Evolutionary conservation across 352 stramenopile species (phyloP), one percentile per base, ranked within the genome.

Genomic region (Pythium sukuiense): DNA sequence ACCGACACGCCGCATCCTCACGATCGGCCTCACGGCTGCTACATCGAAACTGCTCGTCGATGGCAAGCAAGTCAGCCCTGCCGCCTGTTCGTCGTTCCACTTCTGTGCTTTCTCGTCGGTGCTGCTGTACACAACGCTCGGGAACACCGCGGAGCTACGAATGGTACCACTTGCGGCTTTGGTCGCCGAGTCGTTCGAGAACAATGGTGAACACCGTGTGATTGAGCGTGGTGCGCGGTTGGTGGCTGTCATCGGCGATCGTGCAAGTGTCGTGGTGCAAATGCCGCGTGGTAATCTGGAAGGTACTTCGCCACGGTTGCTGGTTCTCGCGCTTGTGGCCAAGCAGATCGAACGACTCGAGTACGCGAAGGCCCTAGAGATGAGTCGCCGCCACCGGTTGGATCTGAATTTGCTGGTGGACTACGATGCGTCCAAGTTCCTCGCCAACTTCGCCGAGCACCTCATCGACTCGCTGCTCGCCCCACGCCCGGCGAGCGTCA

Each of bases 401-500:
- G 87, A 95, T 56, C 57, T 95, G 53, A 93, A 93, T 59, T 14
- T 95, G 39, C 76, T 95, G 3, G 80, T 92, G 24, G 85, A 95
- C 52, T 84, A 80, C 49, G 63, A 90, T 30, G 59, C 68, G 3
- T 18, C 62, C n/a, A 59, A 14, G 11, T 93, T 95, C 39, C 27
- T 89, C 3, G 32, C 54, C 24, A 65, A 66, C 32, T 76, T 88
- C 0, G 24, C 67, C 0, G 35, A 54, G 24, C 65, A 72, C 14
- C 46, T 88, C 6, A 11, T 90, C 20, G 54, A 78, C 9, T 27
- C 32, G 20, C 76, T 81, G 45, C 49, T 89, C 9, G 48, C 46
- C 1, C 58, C 61, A 9, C 74, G 74, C 27, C 66, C 80, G 2
- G 63, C 61, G 45, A 50, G 53, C 32, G 57, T 90, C 18, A 79